These are phyloP conservation scores for Suillus variegatus DNA, from an alignment of 768 basidiomycete species.

Conservation along the genomic window DNA sequence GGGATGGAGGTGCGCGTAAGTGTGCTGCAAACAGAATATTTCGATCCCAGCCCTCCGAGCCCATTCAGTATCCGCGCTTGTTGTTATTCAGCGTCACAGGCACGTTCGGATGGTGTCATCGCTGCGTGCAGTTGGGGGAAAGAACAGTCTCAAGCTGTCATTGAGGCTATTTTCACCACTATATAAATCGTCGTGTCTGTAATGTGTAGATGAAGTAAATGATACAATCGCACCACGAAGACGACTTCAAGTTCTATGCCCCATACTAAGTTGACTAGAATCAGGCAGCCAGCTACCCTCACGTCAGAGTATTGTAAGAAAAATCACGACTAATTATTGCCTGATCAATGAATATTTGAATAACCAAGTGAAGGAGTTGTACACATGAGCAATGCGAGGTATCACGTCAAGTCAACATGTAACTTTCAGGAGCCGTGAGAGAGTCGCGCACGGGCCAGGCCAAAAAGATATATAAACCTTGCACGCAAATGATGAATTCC, in stretches of 20 bases:
- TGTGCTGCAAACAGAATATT: too few relatives aligned
- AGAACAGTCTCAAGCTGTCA: not conserved
- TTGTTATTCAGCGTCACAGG: not conserved
- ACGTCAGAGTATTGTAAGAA: not conserved
- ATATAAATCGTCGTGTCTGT: not conserved
- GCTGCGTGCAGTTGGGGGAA: not conserved
- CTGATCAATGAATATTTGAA: too few relatives aligned
- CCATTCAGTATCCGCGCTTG: not conserved
- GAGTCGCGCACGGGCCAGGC: conserved; percentile 36
- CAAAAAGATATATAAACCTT: conserved; percentile 12
- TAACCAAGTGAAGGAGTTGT: not conserved
- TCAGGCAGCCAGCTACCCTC: not conserved
- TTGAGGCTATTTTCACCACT: not conserved
- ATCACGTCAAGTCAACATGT: not conserved
- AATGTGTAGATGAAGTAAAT: not conserved
- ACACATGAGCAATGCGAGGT: not conserved
- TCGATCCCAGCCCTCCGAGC: not conserved
- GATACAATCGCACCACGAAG: not conserved
- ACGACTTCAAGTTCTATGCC: not conserved
- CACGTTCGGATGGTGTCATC: too few relatives aligned
- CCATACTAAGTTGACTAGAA: not conserved
- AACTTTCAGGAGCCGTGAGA: conserved; percentile 1
- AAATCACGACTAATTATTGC: not conserved
- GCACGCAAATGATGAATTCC: conserved; percentile 20
- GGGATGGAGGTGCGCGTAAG: too few relatives aligned